Conservation (phyloP, 2,329 filamentous ascomycete species). For the Alternaria rosae region DNA sequence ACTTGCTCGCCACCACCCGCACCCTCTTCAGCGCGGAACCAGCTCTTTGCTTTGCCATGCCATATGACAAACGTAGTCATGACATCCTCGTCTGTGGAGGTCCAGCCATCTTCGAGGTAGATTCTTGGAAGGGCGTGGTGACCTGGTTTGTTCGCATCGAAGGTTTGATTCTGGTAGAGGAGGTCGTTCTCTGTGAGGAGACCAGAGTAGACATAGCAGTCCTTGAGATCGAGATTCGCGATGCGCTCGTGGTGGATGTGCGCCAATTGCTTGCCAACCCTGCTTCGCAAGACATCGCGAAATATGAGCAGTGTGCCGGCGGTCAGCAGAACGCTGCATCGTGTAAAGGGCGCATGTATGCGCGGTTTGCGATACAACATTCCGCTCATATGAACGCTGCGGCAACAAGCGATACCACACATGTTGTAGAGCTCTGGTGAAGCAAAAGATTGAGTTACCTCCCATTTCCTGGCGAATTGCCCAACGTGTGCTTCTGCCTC, state of each 20-base stretch:
- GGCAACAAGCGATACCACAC: conserved; percentile 69
- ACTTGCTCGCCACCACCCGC: conserved; percentile 39
- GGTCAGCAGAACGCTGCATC: conserved; percentile 67
- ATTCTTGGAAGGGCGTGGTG: conserved; percentile 66
- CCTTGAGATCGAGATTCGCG: conserved; percentile 64
- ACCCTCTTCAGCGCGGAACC: conserved; percentile 57
- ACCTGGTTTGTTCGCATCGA: conserved; percentile 68
- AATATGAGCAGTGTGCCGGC: conserved; percentile 69
- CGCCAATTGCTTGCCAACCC: conserved; percentile 62
- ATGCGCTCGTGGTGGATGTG: conserved; percentile 70
- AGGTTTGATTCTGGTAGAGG: conserved; percentile 69
- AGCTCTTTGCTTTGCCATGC: conserved; percentile 65
- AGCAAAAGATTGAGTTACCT: conserved; percentile 69
- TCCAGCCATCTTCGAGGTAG: conserved; percentile 68
- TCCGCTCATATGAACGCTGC: conserved; percentile 68
- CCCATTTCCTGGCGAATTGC: conserved; percentile 73
- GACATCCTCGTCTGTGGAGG: conserved; percentile 69
- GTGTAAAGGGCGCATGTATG: conserved; percentile 67
- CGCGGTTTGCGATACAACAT: conserved; percentile 70
- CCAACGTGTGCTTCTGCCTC: conserved; percentile 70
- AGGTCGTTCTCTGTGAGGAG: conserved; percentile 68
- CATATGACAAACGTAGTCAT: conserved; percentile 73
- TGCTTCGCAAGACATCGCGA: conserved; percentile 64
- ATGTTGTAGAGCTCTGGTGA: conserved; percentile 71
- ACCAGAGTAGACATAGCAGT: conserved; percentile 72